Percentiles rank a stretch among this genome's conserved stretches.
These are phyloP conservation scores for Blastomyces parvus DNA, from an alignment of 2,329 filamentous ascomycete genomes.

Conservation along the genomic window DNA sequence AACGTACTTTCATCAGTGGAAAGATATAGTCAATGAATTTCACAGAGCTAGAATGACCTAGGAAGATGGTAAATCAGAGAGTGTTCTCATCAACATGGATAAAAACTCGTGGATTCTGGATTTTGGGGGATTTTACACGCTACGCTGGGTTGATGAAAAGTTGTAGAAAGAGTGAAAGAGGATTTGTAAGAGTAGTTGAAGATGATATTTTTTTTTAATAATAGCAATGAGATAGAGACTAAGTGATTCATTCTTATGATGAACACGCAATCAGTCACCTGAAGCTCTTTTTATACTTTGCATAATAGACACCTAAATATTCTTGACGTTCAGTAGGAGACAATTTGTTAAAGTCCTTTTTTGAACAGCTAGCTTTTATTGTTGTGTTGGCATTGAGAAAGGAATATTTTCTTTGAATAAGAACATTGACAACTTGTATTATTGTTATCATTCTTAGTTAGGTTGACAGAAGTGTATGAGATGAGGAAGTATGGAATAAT, in stretches of 20 bases:
- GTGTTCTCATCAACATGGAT: slow-evolving; percentile 20
- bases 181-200: slow-evolving; percentile 16
- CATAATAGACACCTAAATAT: background rate
- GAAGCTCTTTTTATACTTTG: background rate
- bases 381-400: too few species aligned
- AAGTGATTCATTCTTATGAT: background rate
- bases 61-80: slow-evolving; percentile 23
- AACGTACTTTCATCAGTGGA: background rate
- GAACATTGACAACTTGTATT: too few species aligned
- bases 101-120: slow-evolving; percentile 21
- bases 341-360: too few species aligned
- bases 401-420: too few species aligned
- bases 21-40: slow-evolving; percentile 8
- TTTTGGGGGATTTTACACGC: slow-evolving; percentile 21
- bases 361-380: too few species aligned
- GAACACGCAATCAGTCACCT: background rate
- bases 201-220: slow-evolving; percentile 9
- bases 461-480: too few species aligned
- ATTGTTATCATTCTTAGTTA: too few species aligned
- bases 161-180: slow-evolving; percentile 17
- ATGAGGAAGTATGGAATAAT: too few species aligned
- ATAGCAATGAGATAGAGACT: background rate
- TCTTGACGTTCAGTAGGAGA: too few species aligned
- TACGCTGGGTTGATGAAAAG: slow-evolving; percentile 18
- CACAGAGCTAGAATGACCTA: slow-evolving; percentile 18